phyloP scores from a whole-genome alignment of 768 basidiomycete genomes.

The Panellus pusillus region DNA sequence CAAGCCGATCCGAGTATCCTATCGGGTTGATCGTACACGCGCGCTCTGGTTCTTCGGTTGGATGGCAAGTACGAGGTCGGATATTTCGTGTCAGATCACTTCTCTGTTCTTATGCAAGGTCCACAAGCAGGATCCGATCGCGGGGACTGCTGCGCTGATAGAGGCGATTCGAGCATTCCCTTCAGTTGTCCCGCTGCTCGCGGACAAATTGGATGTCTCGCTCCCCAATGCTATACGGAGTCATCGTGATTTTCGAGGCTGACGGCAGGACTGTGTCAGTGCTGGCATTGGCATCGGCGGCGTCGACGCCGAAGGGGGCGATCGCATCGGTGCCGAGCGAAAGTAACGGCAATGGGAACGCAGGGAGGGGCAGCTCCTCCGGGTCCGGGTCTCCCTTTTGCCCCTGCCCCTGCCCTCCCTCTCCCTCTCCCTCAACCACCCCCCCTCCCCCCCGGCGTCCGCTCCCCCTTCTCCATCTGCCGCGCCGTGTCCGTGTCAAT shows the following conservation, averaged over 20 bases:
- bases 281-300: too few relatives aligned
- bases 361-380: too few relatives aligned
- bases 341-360: too few relatives aligned
- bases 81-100: background rate
- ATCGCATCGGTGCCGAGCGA: too few relatives aligned
- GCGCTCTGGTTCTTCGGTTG: constrained; percentile 65
- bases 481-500: too few relatives aligned
- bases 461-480: too few relatives aligned
- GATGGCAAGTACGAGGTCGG: constrained; percentile 46
- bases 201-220: constrained; percentile 79
- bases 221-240: constrained; percentile 58
- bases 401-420: too few relatives aligned
- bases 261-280: too few relatives aligned
- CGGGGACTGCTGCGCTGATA: constrained; percentile 66
- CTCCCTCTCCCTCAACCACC: too few relatives aligned
- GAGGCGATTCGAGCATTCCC: constrained; percentile 81
- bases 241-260: constrained; percentile 68
- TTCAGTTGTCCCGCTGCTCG: constrained; percentile 75
- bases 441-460: too few relatives aligned
- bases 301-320: too few relatives aligned
- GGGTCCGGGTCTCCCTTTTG: too few relatives aligned
- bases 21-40: constrained; percentile 77
- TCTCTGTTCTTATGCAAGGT: background rate
- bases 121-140: constrained; percentile 46
- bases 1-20: constrained; percentile 57